Base-by-base conservation (phyloP, 164 flowering plant species). In the Echeveria elegans region DNA sequence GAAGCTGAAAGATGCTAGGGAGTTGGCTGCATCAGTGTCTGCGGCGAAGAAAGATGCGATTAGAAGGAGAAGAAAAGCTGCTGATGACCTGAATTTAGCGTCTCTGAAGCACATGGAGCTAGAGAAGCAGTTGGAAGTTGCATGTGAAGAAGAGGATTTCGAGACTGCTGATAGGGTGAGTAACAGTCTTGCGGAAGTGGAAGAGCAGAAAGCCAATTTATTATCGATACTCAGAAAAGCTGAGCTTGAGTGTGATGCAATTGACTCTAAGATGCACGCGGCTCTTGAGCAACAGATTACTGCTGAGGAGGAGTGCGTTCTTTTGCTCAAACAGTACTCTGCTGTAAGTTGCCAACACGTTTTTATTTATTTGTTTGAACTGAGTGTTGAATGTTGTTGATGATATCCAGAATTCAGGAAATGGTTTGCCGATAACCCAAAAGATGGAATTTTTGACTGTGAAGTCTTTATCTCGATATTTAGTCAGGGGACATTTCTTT, bases 141-240 rank as follows among this genome's bases (percentile, higher is more conserved):
- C 91, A 5, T 84, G 90, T 60, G 96, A 89, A 70, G 79, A 83
- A 1, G 96, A 89, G 67, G 93, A 89, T 71, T 89, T 89, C 60
- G 91, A 89, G 76, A 79, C 68, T 63, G 96, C 96, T 3, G 88
- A 89, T n/a, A 76, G 78, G 65, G 76, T 89, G 9, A 86, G 92
- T 48, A 87, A 89, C 72, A 76, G 77, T 60, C 80, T 86, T 56
- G 81, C 85, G 5, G 78, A 80, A 43, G 89, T 82, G 9, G 93
- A 87, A 26, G 76, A 69, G 73, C 82, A 81, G 68, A 87, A 78
- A 69, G 79, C 75, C 47, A 63, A 58, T 65, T 69, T 73, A 23
- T 34, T 74, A 14, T 64, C 28, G 52, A 68, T 77, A 1, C 75
- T 83, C 48, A 78, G 82, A 72, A 86, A 81, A 47, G 87, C 88